Conservation (phyloP, 495 filamentous ascomycete species). For the Aspergillus funiculosus region DNA sequence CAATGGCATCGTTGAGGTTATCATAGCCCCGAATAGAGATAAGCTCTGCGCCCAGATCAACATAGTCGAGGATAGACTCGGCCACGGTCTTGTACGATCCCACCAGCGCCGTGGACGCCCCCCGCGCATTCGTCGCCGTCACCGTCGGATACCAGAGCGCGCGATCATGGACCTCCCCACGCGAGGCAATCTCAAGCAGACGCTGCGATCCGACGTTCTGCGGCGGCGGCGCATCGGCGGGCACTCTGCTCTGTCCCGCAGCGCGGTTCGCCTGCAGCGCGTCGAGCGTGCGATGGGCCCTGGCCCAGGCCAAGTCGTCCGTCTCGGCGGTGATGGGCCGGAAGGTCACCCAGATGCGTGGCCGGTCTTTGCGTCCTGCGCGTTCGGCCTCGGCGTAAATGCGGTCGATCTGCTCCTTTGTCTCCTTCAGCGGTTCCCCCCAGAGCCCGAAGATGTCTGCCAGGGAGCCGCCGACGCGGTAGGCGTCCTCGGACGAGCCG, state of each 20-base stretch:
- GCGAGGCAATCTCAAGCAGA: conserved; percentile 45
- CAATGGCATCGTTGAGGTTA: conserved; percentile 49
- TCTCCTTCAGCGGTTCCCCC: conserved; percentile 52
- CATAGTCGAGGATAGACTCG: conserved; percentile 49
- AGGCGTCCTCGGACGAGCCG: conserved; percentile 48
- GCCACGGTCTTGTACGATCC: conserved; percentile 44
- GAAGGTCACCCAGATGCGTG: conserved; percentile 53
- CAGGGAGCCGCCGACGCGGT: conserved; percentile 46
- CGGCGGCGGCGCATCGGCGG: conserved; percentile 30
- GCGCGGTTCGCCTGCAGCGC: conserved; percentile 29
- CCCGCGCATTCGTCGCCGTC: conserved; percentile 48
- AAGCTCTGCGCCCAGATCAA: conserved; percentile 46
- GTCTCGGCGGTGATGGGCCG: conserved; percentile 50
- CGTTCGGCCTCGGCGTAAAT: conserved; percentile 46
- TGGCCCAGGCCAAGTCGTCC: conserved; percentile 49
- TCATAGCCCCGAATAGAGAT: conserved; percentile 53
- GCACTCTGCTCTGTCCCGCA: conserved; percentile 26
- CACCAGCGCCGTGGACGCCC: conserved; percentile 51
- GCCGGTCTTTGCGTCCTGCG: conserved; percentile 40
- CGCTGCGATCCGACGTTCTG: conserved; percentile 52
- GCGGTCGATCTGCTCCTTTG: conserved; percentile 49
- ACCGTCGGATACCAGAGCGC: conserved; percentile 53
- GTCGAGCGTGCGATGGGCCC: conserved; percentile 45
- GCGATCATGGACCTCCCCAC: conserved; percentile 51
- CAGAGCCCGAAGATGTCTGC: conserved; percentile 53